Base-by-base conservation (phyloP, 2,329 filamentous ascomycete species). In the Penicillium polonicum region DNA sequence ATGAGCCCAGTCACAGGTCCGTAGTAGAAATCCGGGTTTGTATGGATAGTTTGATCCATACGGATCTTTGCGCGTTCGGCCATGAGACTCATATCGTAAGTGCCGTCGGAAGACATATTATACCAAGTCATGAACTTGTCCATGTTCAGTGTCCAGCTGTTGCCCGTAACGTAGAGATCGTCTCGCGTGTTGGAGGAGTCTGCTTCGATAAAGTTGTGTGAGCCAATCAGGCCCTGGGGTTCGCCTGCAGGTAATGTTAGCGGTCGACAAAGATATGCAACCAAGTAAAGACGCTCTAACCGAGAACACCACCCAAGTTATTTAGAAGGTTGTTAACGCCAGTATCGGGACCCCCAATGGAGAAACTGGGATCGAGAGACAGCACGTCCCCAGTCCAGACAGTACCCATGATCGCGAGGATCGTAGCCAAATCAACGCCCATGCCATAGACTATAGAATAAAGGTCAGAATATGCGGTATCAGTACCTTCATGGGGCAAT, bases 21-120 rank as follows among this genome's bases (percentile, higher is more conserved):
- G 51, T 80, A 83, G 70, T 81, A 85, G 67, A 83, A 83, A 48
- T 80, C 73, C 0, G 82, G 81, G 65, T 85, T 85, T 27, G 75
- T 78, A 25, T 71, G 68, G 10, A 83, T 76, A 41, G 76, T 79
- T 63, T 83, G 71, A 15, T 80, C 61, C 65, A 80, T 82, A 3
- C 81, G 77, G 15, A 72, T 65, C 10, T 75, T 73, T 10, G 78
- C 77, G 38, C 79, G 78, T 39, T 76, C 65, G 3, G 70, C 79
- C 29, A 82, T 71, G 27, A 76, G 66, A 6, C 78, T 73, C 58
- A 81, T 75, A 43, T 76, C 72, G 36, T 76, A 72, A 3, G 66
- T 78, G 46, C 74, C 74, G 39, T 76, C 74, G 17, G 70, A 64
- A 3, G 73, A 72, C 60, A 70, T 69, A 63, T 76, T 70, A 65